Evolutionary conservation across 192 early-diverging fungal genomes (phyloP).

Genomic region (Podila epicladia): DNA sequence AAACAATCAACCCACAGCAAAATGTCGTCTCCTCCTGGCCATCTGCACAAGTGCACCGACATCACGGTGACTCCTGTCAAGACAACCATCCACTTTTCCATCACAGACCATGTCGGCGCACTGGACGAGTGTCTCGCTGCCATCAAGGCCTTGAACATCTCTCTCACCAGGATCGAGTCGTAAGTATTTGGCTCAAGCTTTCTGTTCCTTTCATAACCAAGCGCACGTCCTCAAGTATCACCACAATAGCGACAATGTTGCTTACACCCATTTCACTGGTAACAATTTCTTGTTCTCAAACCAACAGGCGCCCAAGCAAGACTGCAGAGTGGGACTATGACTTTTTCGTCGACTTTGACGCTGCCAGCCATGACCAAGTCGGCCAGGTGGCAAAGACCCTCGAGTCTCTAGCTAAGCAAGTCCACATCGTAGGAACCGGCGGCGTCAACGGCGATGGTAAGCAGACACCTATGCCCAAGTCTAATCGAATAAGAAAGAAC

Average conservation of each 20-base stretch:
- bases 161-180: conserved; percentile 94
- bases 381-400: conserved; percentile 66
- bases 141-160: conserved; percentile 77
- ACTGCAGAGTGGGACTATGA: conserved; percentile 85
- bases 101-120: conserved; percentile 84
- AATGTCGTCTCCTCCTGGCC: conserved; percentile 13
- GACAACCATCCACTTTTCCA: conserved; percentile 78
- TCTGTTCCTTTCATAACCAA: not conserved
- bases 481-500: not conserved
- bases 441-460: conserved; percentile 28
- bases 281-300: not conserved
- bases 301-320: conserved; percentile 76
- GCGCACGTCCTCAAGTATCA: not conserved
- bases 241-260: not conserved
- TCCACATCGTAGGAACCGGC: conserved; percentile 69
- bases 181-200: conserved; percentile 18
- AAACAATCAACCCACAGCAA: no score
- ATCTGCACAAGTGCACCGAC: conserved; percentile 46
- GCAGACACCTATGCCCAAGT: not conserved
- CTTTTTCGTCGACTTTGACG: conserved; percentile 94
- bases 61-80: conserved; percentile 21
- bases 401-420: conserved; percentile 71
- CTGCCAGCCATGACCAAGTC: conserved; percentile 66
- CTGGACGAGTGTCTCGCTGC: conserved; percentile 83
- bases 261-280: not conserved